phyloP scores from a whole-genome alignment of 305 asterid species.

The Andrographis paniculata region DNA sequence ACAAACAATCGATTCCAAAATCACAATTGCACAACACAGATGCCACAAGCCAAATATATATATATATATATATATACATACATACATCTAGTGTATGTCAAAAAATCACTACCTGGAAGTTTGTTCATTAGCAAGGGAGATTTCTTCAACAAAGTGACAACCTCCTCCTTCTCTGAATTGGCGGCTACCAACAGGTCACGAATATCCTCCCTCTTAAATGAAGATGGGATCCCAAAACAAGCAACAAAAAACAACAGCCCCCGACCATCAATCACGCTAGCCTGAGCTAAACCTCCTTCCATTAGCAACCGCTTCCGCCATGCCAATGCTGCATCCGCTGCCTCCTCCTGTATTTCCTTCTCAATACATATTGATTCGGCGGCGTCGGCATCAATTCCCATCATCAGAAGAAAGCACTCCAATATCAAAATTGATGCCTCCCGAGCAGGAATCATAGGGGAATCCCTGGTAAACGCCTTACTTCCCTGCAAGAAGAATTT shows the following conservation, averaged over 20 bases:
- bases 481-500: slow-evolving; percentile 77
- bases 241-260: slow-evolving; percentile 68
- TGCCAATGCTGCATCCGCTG: slow-evolving; percentile 43
- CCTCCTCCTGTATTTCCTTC: slow-evolving; percentile 42
- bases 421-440: slow-evolving; percentile 60
- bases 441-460: slow-evolving; percentile 60
- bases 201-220: slow-evolving; percentile 48
- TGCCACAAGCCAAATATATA: no score
- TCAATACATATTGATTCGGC: slow-evolving; percentile 27
- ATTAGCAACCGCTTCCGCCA: slow-evolving; percentile 69
- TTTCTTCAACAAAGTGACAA: slow-evolving; percentile 32
- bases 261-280: slow-evolving; percentile 62
- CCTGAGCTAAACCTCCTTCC: slow-evolving; percentile 66
- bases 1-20: no score
- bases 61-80: no score
- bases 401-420: slow-evolving; percentile 70
- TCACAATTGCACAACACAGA: no score
- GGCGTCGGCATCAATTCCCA: slow-evolving; percentile 26
- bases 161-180: slow-evolving; percentile 56
- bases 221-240: slow-evolving; percentile 55
- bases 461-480: slow-evolving; percentile 41
- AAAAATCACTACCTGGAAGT: slow-evolving; percentile 53
- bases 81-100: no score
- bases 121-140: slow-evolving; percentile 45
- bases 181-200: slow-evolving; percentile 49